Base-by-base conservation (phyloP, 371 early-diverging fungal genomes). In the Mortierella sp. region DNA sequence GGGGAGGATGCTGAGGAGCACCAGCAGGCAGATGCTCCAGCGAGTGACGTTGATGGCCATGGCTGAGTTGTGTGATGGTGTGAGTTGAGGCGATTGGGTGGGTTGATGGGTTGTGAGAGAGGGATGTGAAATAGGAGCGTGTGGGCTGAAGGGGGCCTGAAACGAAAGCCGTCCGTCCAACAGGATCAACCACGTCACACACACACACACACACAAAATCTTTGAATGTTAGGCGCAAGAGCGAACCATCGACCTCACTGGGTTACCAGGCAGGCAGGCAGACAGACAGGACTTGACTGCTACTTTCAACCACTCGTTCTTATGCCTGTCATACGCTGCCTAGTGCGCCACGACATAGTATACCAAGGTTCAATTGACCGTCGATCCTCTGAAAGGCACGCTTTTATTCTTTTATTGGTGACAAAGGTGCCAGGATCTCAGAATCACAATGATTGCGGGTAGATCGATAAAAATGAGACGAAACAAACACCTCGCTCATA, bases 1-100 rank as follows among this genome's bases (percentile, higher is more conserved):
- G n/a, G 86, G 86, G 27, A 86, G 68, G 80, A 86, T 75, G 75
- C 82, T 86, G 70, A 86, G 82, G 35, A 86, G 77, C 79, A 79
- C 72, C 75, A 86, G 73, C 60, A 86, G 55, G 60, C 82, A 72
- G 71, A 86, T 75, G 71, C 75, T 77, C 86, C 86, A 86, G 43
- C 86, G 79, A 14, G 75, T 76, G 46, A 77, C 56, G 80, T 86
- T 86, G 75, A 75, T 79, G 35, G 86, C 82, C 86, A 86, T 86
- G 68, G 41, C 68, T 68, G 68, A 0, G 43, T 46, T 79, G 55
- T 70, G 41, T 76, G 54, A 51, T 35, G 11, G 32, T 51, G 48
- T 16, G 35, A 8, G 32, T 49, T 51, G 7, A 51, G 21, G 51
- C 6, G 14, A 41, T 43, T 24, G 38, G 16, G 51, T 38, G 29